Percentiles rank a stretch among this genome's conserved stretches.
Conservation (phyloP, 768 basidiomycete species). For the Pleurotus pulmonarius region DNA sequence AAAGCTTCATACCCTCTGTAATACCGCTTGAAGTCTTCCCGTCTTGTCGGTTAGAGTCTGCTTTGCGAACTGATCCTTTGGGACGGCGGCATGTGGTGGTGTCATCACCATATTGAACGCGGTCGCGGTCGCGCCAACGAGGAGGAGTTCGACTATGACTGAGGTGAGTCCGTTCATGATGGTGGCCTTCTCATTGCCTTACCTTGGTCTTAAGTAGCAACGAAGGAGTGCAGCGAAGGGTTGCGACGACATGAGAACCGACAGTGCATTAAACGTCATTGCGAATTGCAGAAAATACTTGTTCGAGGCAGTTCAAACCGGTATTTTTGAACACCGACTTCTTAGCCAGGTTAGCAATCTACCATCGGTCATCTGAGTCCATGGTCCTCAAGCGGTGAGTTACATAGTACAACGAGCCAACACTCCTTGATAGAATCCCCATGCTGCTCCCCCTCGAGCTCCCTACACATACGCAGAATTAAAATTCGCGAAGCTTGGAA, state of each 20-base stretch:
- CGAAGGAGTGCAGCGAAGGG: too few relatives aligned
- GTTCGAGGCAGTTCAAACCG: slow-evolving; percentile 76
- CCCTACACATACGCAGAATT: too few relatives aligned
- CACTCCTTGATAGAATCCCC: slow-evolving; percentile 40
- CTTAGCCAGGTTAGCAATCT: slow-evolving; percentile 53
- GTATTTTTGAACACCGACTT: slow-evolving; percentile 59
- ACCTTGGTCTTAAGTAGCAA: not conserved
- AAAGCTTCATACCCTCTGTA: too few relatives aligned
- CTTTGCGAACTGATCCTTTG: slow-evolving; percentile 18
- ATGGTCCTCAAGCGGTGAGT: not conserved
- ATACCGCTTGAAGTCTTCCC: too few relatives aligned
- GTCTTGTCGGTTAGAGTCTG: slow-evolving; percentile 6
- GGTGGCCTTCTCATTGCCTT: not conserved
- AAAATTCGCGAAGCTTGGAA: too few relatives aligned
- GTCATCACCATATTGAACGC: not conserved
- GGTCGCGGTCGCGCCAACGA: too few relatives aligned
- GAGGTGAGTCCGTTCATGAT: too few relatives aligned
- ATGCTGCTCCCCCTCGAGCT: too few relatives aligned
- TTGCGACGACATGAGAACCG: slow-evolving; percentile 73
- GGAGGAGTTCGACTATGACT: too few relatives aligned
- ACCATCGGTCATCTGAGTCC: slow-evolving; percentile 9
- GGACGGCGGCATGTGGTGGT: not conserved
- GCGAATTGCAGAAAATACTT: slow-evolving; percentile 63
- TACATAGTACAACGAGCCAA: slow-evolving; percentile 72
- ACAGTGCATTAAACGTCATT: slow-evolving; percentile 35